Percentiles rank a stretch among this genome's conserved stretches.
Evolutionary conservation across 2,329 filamentous ascomycete species (phyloP).

Genomic region (Cucurbitaria berberidis): DNA sequence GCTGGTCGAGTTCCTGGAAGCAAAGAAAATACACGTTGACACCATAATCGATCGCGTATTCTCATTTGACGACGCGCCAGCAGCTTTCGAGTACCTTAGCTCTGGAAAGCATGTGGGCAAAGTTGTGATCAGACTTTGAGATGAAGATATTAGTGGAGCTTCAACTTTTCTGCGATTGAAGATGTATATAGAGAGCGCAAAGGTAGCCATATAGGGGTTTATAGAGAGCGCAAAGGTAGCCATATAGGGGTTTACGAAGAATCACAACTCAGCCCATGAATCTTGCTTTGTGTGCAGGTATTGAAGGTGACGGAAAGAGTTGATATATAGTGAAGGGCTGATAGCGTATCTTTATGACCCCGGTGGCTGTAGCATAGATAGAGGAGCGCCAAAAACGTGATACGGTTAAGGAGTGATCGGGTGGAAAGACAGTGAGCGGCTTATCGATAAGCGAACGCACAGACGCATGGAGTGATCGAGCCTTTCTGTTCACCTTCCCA

Average conservation of each 20-base stretch:
- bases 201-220: too few species aligned
- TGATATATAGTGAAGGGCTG: too few species aligned
- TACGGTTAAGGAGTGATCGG: too few species aligned
- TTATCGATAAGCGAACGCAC: constrained; percentile 17
- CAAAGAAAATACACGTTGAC: constrained; percentile 36
- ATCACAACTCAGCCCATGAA: too few species aligned
- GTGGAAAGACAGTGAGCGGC: not conserved
- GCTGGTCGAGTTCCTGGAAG: constrained; percentile 43
- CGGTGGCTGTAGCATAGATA: too few species aligned
- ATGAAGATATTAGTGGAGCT: not conserved
- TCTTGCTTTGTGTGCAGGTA: too few species aligned
- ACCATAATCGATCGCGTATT: constrained; percentile 45
- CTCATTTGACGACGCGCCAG: constrained; percentile 40
- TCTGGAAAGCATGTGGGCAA: constrained; percentile 47
- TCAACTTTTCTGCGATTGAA: not conserved
- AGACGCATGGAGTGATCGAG: not conserved
- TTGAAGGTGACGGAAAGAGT: too few species aligned
- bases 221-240: too few species aligned
- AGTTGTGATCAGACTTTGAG: constrained; percentile 23
- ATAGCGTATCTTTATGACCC: too few species aligned
- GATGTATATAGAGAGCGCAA: not conserved
- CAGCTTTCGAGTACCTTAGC: constrained; percentile 44
- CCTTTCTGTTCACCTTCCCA: not conserved
- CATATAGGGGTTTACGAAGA: too few species aligned
- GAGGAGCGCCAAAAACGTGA: too few species aligned